These are phyloP conservation scores for Exophiala spinifera DNA, from an alignment of 2,329 filamentous ascomycete genomes.

Conservation along the genomic window DNA sequence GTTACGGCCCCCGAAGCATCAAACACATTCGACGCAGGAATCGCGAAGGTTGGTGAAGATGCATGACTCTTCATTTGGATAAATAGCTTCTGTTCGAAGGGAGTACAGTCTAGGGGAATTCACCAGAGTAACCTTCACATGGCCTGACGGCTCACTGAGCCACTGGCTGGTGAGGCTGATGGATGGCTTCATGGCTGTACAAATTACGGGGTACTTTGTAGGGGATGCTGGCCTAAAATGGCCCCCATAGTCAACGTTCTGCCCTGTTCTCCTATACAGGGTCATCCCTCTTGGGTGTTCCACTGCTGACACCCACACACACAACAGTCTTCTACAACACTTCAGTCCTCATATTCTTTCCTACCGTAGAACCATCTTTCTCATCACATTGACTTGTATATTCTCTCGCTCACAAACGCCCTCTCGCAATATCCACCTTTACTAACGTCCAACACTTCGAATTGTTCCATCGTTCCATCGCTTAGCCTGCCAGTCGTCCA, in stretches of 20 bases:
- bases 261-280: no score
- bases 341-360: background rate
- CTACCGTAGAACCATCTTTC: background rate
- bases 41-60: background rate
- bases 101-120: no score
- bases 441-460: background rate
- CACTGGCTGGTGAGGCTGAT: no score
- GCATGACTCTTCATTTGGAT: no score
- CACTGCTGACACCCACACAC: background rate
- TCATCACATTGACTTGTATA: constrained; percentile 2
- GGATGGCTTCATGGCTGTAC: no score
- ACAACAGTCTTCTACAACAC: background rate
- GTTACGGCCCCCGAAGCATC: background rate
- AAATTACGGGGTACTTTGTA: no score
- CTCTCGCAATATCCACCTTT: background rate
- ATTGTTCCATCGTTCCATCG: constrained; percentile 4
- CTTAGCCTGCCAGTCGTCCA: constrained; percentile 2
- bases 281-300: no score
- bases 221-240: no score
- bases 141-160: no score
- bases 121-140: no score
- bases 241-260: no score
- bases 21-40: background rate
- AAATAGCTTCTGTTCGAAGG: no score
- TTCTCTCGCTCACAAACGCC: constrained; percentile 2